Percentiles rank a stretch among this genome's conserved stretches.
These are phyloP conservation scores for Setomelanomma holmii DNA, from an alignment of 2,329 filamentous ascomycete genomes.

Conservation along the genomic window DNA sequence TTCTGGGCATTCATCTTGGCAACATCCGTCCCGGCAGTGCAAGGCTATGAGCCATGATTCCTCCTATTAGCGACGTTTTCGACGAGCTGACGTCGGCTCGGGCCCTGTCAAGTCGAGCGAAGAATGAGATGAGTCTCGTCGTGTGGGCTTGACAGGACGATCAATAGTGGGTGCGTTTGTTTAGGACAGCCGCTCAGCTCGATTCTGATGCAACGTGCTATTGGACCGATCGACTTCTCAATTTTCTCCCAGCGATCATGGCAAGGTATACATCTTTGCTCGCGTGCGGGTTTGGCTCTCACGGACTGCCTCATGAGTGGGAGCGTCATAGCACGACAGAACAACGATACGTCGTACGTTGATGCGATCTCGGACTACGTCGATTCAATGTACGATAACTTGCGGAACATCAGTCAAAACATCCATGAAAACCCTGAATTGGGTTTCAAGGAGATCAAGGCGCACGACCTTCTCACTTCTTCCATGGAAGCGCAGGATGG, in stretches of 20 bases:
- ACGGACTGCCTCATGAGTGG: neutral
- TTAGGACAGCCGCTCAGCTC: no score
- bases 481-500: conserved; percentile 52
- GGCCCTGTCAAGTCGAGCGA: neutral
- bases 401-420: conserved; percentile 58
- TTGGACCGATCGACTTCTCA: neutral
- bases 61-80: neutral
- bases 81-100: neutral
- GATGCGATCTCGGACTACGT: conserved; percentile 19
- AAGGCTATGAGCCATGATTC: neutral
- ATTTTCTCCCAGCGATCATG: neutral
- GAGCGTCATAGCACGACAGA: conserved; percentile 8
- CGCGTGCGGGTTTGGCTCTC: neutral
- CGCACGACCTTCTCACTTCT: conserved; percentile 58
- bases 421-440: conserved; percentile 62
- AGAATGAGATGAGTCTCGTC: neutral
- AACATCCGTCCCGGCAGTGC: neutral
- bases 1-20: neutral
- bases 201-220: no score
- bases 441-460: conserved; percentile 57
- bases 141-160: neutral
- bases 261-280: neutral
- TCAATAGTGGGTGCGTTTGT: neutral
- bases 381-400: conserved; percentile 18
- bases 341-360: conserved; percentile 12